A percentile compares a stretch with the other conserved stretches of the same genome.
Conservation (phyloP, 2,329 filamentous ascomycete genomes). For the Ascochyta fabae region DNA sequence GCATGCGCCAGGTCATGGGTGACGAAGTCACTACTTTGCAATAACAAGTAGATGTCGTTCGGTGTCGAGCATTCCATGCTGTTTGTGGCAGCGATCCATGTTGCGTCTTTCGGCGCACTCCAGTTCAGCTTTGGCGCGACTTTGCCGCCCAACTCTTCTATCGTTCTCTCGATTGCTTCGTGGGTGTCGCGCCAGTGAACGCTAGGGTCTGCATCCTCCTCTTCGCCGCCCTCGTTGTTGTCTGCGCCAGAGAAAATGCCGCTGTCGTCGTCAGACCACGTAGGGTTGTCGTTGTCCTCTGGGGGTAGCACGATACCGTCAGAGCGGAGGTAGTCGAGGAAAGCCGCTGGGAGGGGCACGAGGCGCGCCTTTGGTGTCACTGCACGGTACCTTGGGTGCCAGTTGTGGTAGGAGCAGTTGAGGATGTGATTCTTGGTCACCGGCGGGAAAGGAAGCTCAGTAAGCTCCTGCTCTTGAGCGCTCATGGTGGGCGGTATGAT, state of each 20-base stretch:
- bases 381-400: conserved; percentile 84
- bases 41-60: conserved; percentile 89
- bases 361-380: conserved; percentile 86
- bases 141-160: conserved; percentile 80
- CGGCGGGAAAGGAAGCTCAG: conserved; percentile 74
- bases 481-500: conserved; percentile 31
- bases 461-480: conserved; percentile 24
- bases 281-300: conserved; percentile 59
- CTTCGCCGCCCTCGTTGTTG: conserved; percentile 50
- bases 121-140: conserved; percentile 96
- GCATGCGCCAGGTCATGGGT: conserved; percentile 94
- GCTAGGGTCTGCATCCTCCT: conserved; percentile 67
- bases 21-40: conserved; percentile 94
- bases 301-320: conserved; percentile 90
- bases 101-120: conserved; percentile 95
- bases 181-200: conserved; percentile 73
- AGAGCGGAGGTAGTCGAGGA: conserved; percentile 85
- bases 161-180: conserved; percentile 74
- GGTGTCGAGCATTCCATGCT: conserved; percentile 88
- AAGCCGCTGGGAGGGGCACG: conserved; percentile 75
- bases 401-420: conserved; percentile 91
- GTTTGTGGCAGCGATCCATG: conserved; percentile 87
- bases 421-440: conserved; percentile 86
- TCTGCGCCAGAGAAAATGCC: conserved; percentile 58
- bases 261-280: conserved; percentile 59